A percentile compares a stretch with the other conserved stretches of the same genome.
Conservation (phyloP, 2,329 filamentous ascomycete species). For the Epichloe bromicola region DNA sequence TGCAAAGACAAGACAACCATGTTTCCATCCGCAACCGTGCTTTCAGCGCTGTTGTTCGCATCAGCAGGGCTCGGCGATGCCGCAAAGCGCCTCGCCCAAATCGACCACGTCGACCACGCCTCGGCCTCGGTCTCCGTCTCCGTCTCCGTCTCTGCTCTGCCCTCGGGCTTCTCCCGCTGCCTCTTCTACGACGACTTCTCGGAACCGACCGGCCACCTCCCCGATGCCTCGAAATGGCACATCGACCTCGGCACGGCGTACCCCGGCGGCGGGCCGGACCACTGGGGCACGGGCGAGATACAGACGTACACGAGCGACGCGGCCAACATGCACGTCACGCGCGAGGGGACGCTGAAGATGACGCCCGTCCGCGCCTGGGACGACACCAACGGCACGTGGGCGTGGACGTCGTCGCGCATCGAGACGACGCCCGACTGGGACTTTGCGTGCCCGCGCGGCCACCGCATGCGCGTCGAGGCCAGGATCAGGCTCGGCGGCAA, state of each 20-base stretch:
- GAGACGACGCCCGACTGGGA: slow-evolving; percentile 23
- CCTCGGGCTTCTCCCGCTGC: slow-evolving; percentile 9
- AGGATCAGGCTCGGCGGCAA: slow-evolving; percentile 23
- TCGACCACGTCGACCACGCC: no score
- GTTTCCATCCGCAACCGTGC: neutral
- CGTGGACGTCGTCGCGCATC: slow-evolving; percentile 32
- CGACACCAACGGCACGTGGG: neutral
- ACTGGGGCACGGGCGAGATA: slow-evolving; percentile 37
- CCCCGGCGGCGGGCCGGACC: slow-evolving; percentile 25
- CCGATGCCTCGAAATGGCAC: slow-evolving; percentile 28
- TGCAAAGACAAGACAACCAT: neutral
- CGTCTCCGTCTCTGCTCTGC: neutral
- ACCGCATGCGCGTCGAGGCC: slow-evolving; percentile 26
- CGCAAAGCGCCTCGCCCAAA: neutral
- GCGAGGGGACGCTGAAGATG: slow-evolving; percentile 24
- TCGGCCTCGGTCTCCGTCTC: neutral
- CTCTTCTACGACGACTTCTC: slow-evolving; percentile 20
- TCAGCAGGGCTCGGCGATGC: neutral
- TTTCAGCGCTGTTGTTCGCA: neutral
- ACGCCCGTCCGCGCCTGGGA: slow-evolving; percentile 15
- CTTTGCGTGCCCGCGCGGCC: slow-evolving; percentile 20
- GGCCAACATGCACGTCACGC: slow-evolving; percentile 28
- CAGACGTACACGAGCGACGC: slow-evolving; percentile 29
- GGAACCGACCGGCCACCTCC: slow-evolving; percentile 9
- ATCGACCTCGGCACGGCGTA: slow-evolving; percentile 32